Conservation (phyloP, 805 yeast genomes). For the Lipomyces sp. region DNA sequence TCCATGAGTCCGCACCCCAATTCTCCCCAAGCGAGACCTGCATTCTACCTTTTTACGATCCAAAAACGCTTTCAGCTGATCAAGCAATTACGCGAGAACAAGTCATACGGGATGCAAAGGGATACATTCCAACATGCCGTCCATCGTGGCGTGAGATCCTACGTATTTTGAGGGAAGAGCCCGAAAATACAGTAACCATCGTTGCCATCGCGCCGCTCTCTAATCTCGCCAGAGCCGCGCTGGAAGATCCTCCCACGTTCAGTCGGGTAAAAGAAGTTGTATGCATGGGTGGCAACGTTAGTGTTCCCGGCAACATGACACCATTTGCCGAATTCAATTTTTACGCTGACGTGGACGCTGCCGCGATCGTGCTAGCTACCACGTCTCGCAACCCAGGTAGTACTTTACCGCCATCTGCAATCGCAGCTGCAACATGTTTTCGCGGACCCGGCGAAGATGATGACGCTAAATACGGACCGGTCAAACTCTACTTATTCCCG, state of each 20-base stretch:
- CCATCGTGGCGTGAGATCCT: constrained; percentile 48
- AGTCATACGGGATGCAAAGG: constrained; percentile 31
- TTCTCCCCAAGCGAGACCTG: constrained; percentile 43
- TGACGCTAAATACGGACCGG: constrained; percentile 35
- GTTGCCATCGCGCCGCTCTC: constrained; percentile 50
- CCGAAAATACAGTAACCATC: constrained; percentile 47
- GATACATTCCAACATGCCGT: constrained; percentile 42
- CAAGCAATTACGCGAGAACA: constrained; percentile 17
- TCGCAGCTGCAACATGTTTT: constrained; percentile 23
- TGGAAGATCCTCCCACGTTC: constrained; percentile 47
- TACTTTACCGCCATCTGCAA: constrained; percentile 42
- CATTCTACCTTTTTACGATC: constrained; percentile 40
- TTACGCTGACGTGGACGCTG: constrained; percentile 50
- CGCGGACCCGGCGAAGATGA: neutral
- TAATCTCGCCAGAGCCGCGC: constrained; percentile 50
- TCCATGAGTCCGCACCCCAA: constrained; percentile 46
- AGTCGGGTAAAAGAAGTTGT: constrained; percentile 45
- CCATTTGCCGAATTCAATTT: constrained; percentile 52
- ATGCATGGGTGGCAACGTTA: constrained; percentile 50
- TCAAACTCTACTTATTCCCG: constrained; percentile 46
- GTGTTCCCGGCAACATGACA: constrained; percentile 48
- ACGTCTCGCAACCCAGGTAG: constrained; percentile 42
- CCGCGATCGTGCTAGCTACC: constrained; percentile 47
- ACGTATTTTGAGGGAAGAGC: constrained; percentile 45
- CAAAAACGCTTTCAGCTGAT: constrained; percentile 15